Percentiles rank a stretch among this genome's conserved stretches.
Conservation (phyloP, 495 filamentous ascomycete species). For the Bacidia gigantensis region DNA sequence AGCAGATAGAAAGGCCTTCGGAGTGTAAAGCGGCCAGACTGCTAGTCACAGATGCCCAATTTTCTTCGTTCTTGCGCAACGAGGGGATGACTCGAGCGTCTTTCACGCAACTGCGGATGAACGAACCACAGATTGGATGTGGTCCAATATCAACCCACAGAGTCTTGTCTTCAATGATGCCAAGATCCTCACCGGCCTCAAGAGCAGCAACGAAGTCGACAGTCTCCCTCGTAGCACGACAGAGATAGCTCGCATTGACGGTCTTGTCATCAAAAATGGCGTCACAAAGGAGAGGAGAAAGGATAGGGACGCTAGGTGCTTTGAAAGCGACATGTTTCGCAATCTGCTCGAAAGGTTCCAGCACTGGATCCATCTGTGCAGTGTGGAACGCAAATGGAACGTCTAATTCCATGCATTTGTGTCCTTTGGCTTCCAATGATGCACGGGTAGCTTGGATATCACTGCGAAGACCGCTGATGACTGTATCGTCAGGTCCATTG, state of each 20-base stretch:
- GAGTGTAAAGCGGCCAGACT: not conserved
- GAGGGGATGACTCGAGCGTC: slow-evolving; percentile 6
- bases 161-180: slow-evolving; percentile 9
- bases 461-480: slow-evolving; percentile 15
- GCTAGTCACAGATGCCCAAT: not conserved
- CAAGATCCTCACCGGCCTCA: slow-evolving; percentile 1
- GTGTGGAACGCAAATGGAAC: slow-evolving; percentile 74
- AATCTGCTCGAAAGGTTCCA: slow-evolving; percentile 47
- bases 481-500: slow-evolving; percentile 21
- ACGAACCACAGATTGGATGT: slow-evolving; percentile 14
- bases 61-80: slow-evolving; percentile 20
- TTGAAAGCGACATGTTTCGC: slow-evolving; percentile 45
- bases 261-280: slow-evolving; percentile 28
- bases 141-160: slow-evolving; percentile 18
- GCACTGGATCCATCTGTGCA: slow-evolving; percentile 60
- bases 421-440: slow-evolving; percentile 27
- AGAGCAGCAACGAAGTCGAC: slow-evolving; percentile 17
- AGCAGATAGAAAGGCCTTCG: slow-evolving; percentile 29
- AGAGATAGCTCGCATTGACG: slow-evolving; percentile 13
- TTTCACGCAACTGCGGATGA: slow-evolving; percentile 36
- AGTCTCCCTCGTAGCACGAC: slow-evolving; percentile 12
- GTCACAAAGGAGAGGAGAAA: slow-evolving; percentile 53
- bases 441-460: slow-evolving; percentile 35
- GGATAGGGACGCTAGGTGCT: slow-evolving; percentile 45
- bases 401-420: slow-evolving; percentile 44